phyloP scores from a whole-genome alignment of 495 filamentous ascomycete genomes.

The Penicillium paradoxum region DNA sequence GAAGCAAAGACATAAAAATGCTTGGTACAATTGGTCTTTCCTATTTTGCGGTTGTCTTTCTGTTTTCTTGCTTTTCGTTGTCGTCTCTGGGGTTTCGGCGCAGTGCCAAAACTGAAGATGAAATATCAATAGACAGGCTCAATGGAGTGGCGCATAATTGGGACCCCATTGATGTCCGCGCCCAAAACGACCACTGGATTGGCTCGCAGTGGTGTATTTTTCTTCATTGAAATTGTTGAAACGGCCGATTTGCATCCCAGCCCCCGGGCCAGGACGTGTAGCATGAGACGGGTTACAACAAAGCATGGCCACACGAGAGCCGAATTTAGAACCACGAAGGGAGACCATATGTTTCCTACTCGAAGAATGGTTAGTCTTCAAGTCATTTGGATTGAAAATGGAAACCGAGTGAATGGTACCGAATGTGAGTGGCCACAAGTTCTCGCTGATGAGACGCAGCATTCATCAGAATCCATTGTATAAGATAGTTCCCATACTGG shows the following conservation, averaged over 20 bases:
- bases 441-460: conserved; percentile 83
- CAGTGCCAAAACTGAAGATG: background rate
- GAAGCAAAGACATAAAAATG: conserved; percentile 3
- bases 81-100: background rate
- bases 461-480: conserved; percentile 93
- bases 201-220: conserved; percentile 27
- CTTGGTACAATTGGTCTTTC: conserved; percentile 4
- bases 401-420: conserved; percentile 36
- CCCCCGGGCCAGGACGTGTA: conserved; percentile 79
- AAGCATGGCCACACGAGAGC: conserved; percentile 96
- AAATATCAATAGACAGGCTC: conserved; percentile 3
- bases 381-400: background rate
- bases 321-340: conserved; percentile 95
- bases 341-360: conserved; percentile 96
- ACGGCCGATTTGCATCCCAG: conserved; percentile 57
- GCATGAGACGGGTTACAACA: conserved; percentile 89
- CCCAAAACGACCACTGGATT: conserved; percentile 29
- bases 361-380: conserved; percentile 1
- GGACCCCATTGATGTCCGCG: conserved; percentile 39
- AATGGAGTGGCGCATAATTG: conserved; percentile 37
- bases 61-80: background rate
- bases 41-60: background rate
- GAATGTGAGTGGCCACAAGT: conserved; percentile 85
- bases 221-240: conserved; percentile 53
- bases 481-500: conserved; percentile 97